Conservation (phyloP, 441 rosid genomes). For the Biscutella auriculata region DNA sequence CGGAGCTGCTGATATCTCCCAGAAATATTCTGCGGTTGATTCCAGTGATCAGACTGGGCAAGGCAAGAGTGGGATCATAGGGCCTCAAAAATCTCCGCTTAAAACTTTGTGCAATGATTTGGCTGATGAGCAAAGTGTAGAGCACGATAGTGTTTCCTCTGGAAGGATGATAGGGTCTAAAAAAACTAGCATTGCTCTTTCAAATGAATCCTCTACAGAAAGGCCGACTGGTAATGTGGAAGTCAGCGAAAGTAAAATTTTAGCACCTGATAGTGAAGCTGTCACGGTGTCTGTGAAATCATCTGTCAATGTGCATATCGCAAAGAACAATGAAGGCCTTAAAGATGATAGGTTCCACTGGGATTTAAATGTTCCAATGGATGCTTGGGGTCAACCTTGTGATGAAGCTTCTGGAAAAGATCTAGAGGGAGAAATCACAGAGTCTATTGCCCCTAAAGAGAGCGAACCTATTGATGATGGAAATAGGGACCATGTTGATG, state of each 20-base stretch:
- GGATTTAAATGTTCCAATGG: constrained; percentile 49
- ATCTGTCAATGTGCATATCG: background rate
- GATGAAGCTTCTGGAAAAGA: constrained; percentile 17
- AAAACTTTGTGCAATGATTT: background rate
- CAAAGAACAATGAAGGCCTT: background rate
- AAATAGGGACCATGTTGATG: background rate
- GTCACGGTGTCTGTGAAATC: constrained; percentile 10
- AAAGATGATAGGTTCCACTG: constrained; percentile 29
- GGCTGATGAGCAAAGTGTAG: background rate
- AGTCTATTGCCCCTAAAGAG: background rate
- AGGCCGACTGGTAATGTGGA: constrained; percentile 3
- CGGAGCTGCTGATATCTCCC: background rate
- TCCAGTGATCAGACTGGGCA: background rate
- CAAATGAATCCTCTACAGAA: constrained; percentile 5
- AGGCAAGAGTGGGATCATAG: background rate
- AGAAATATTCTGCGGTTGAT: background rate
- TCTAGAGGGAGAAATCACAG: constrained; percentile 10
- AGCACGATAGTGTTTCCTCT: background rate
- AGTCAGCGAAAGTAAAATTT: constrained; percentile 16
- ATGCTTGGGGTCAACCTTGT: constrained; percentile 43
- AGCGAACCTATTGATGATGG: background rate
- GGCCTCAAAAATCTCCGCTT: background rate
- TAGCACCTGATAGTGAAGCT: constrained; percentile 15
- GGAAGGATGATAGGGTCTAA: background rate
- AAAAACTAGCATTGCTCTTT: background rate